A percentile compares a stretch with the other conserved stretches of the same genome.
Evolutionary conservation across 345 rosid species (phyloP).

Genomic region (Angophora floribunda): DNA sequence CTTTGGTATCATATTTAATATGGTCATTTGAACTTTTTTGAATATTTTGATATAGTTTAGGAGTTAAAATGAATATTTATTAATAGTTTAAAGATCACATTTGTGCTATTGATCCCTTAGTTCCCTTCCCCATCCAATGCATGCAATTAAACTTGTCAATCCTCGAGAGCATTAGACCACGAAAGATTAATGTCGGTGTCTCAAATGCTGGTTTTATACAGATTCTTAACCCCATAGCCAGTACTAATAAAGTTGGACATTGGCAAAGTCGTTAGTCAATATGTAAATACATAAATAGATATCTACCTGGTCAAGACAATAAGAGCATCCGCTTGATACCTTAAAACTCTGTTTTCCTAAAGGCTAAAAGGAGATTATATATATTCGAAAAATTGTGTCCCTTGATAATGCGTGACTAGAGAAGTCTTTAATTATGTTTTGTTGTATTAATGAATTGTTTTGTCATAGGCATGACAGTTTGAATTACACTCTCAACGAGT

Average conservation of each 20-base stretch:
- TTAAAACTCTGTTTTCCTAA: neutral
- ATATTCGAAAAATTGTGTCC: neutral
- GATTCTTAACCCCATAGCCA: too few species aligned
- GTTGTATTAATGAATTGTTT: neutral
- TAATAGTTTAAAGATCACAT: too few species aligned
- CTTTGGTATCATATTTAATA: too few species aligned
- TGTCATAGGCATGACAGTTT: neutral
- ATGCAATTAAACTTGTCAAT: neutral
- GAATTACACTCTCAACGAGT: rapidly evolving
- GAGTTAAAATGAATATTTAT: too few species aligned
- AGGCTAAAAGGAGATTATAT: neutral
- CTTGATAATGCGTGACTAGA: neutral
- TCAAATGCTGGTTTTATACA: rapidly evolving
- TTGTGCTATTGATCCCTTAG: neutral
- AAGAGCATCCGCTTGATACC: neutral
- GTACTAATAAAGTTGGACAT: too few species aligned
- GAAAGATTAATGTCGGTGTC: neutral
- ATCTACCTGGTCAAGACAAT: neutral
- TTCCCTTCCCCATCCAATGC: neutral
- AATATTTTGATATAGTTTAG: too few species aligned
- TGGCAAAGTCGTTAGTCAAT: neutral
- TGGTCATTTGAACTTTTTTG: too few species aligned
- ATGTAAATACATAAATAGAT: neutral
- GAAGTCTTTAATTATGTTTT: neutral
- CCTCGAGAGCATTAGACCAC: neutral